A percentile compares a stretch with the other conserved stretches of the same genome.
Conservation (phyloP, 75 land plant species). For the Chamaecyparis obtusa region DNA sequence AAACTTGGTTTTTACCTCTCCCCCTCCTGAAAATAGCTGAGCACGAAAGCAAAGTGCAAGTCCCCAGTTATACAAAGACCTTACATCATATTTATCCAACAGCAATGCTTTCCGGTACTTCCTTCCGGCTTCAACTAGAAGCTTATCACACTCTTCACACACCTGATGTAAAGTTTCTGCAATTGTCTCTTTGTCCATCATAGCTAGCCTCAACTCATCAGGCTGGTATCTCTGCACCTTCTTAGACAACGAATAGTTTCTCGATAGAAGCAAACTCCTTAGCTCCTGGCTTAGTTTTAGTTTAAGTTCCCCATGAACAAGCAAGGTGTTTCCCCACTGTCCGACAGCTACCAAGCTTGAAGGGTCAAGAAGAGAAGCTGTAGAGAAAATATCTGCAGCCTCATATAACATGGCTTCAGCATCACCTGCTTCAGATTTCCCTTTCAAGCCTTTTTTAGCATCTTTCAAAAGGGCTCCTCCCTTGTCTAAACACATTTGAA, state of each 20-base stretch:
- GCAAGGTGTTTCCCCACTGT: conserved; percentile 81
- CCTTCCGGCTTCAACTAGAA: conserved; percentile 87
- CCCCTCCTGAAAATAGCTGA: conserved; percentile 80
- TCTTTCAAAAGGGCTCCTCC: conserved; percentile 54
- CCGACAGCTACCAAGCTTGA: conserved; percentile 79
- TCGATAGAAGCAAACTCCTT: conserved; percentile 38
- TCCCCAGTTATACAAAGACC: conserved; percentile 96
- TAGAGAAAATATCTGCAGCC: conserved; percentile 59
- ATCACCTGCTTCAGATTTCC: conserved; percentile 38
- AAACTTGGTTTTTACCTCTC: conserved; percentile 53
- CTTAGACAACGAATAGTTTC: conserved; percentile 17
- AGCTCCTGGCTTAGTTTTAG: conserved; percentile 72
- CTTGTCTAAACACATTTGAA: conserved; percentile 48
- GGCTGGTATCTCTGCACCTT: conserved; percentile 10
- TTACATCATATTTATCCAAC: conserved; percentile 66
- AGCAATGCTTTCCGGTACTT: conserved; percentile 75
- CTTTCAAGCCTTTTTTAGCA: conserved; percentile 54
- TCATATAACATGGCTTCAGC: conserved; percentile 58
- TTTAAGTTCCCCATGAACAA: conserved; percentile 92
- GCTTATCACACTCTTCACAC: conserved; percentile 89
- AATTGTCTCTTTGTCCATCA: conserved; percentile 39
- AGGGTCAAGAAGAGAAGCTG: conserved; percentile 70
- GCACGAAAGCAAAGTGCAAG: conserved; percentile 87
- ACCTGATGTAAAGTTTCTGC: conserved; percentile 49
- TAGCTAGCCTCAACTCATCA: conserved; percentile 8